Percentiles rank a stretch among this genome's conserved stretches.
These are phyloP conservation scores for Hyaloscypha finlandica DNA, from an alignment of 495 filamentous ascomycete species.

Conservation along the genomic window DNA sequence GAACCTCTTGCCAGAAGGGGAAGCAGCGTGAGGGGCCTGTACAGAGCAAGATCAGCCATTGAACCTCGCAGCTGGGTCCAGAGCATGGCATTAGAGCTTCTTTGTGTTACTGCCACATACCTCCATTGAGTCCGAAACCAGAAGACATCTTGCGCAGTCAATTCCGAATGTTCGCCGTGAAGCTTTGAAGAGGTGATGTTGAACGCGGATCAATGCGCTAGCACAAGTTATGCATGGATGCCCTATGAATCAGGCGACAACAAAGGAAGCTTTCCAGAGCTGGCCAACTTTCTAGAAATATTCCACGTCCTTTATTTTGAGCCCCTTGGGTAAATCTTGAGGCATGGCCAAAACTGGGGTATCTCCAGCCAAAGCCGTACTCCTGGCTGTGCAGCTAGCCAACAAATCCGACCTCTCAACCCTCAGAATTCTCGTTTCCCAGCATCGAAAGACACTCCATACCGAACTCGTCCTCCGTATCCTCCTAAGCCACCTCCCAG, in stretches of 20 bases:
- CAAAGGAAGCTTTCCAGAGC: not conserved
- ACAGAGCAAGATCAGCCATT: constrained; percentile 23
- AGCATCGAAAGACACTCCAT: constrained; percentile 51
- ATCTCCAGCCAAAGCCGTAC: constrained; percentile 55
- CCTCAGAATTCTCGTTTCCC: constrained; percentile 62
- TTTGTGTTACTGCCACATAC: constrained; percentile 46
- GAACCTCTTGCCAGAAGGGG: constrained; percentile 95
- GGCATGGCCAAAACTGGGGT: constrained; percentile 25
- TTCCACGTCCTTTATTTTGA: constrained; percentile 5
- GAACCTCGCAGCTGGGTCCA: not conserved
- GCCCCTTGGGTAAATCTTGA: constrained; percentile 3
- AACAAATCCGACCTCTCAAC: constrained; percentile 57
- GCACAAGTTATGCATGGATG: constrained; percentile 14
- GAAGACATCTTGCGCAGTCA: constrained; percentile 67
- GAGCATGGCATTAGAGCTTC: not conserved
- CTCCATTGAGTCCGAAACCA: constrained; percentile 77
- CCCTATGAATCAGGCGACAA: constrained; percentile 10
- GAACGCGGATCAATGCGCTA: not conserved
- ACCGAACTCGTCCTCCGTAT: constrained; percentile 73
- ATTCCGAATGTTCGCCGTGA: constrained; percentile 23
- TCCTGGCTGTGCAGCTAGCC: constrained; percentile 65
- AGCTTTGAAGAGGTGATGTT: constrained; percentile 28
- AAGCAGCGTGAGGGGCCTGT: constrained; percentile 90
- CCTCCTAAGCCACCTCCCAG: constrained; percentile 82
- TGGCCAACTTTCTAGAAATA: constrained; percentile 14